Percentiles rank a stretch among this genome's conserved stretches.
Conservation (phyloP, 352 stramenopile genomes). For the Aphanomyces cochlioides region DNA sequence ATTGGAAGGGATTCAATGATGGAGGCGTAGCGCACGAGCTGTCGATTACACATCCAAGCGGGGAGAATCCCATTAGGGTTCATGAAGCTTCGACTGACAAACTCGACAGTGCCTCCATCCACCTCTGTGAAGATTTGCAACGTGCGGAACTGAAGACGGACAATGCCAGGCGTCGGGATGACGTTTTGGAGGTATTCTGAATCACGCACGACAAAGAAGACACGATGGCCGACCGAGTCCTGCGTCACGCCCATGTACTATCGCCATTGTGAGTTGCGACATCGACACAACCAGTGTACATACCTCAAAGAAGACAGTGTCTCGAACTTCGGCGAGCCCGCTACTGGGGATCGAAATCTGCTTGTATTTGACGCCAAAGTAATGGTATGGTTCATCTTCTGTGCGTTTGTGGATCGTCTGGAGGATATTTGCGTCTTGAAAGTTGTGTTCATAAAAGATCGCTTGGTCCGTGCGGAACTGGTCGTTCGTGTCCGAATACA, state of each 20-base stretch:
- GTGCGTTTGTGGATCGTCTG: not conserved
- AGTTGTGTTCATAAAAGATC: conserved; percentile 24
- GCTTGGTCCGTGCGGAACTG: conserved; percentile 11
- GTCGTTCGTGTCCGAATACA: conserved; percentile 19
- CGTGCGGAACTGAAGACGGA: not conserved
- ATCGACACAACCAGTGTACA: not conserved
- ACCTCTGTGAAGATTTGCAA: conserved; percentile 20
- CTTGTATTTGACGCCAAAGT: conserved; percentile 29
- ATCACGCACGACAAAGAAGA: conserved; percentile 13
- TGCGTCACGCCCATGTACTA: conserved; percentile 12
- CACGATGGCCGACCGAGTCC: conserved; percentile 7
- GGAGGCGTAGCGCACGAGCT: conserved; percentile 5
- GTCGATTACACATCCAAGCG: conserved; percentile 19
- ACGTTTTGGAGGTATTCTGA: conserved; percentile 16
- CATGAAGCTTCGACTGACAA: conserved; percentile 9
- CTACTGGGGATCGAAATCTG: conserved; percentile 14
- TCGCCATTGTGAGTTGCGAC: not conserved
- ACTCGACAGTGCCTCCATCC: not conserved
- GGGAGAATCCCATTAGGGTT: conserved; percentile 14
- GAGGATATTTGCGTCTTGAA: conserved; percentile 18
- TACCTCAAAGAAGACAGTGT: conserved; percentile 27
- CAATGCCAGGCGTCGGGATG: not conserved
- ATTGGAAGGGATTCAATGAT: not conserved
- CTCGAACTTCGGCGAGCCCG: conserved; percentile 11
- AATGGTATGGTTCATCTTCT: conserved; percentile 19